Conservation (phyloP, 2,329 filamentous ascomycete genomes). For the Penicillium corylophilum region DNA sequence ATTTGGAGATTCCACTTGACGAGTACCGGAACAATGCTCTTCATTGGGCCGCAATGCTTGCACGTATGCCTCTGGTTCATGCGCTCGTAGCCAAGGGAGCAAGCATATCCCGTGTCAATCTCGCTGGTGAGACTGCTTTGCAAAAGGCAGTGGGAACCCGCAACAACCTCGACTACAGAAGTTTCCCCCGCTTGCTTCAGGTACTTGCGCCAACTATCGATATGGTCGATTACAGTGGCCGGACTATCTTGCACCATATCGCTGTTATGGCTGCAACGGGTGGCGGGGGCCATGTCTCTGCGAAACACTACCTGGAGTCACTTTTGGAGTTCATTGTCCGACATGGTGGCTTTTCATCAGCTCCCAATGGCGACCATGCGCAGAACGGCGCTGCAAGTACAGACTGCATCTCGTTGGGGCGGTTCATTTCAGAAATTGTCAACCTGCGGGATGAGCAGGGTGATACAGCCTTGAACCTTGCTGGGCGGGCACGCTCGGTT, state of each 20-base stretch:
- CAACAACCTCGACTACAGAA: constrained; percentile 88
- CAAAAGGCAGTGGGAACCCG: constrained; percentile 92
- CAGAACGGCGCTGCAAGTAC: constrained; percentile 31
- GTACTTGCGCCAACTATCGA: constrained; percentile 88
- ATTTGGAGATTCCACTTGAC: constrained; percentile 92
- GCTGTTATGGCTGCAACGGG: constrained; percentile 94
- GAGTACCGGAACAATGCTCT: constrained; percentile 80
- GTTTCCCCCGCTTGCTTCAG: constrained; percentile 87
- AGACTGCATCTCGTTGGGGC: constrained; percentile 78
- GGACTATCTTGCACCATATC: constrained; percentile 94
- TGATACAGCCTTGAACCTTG: constrained; percentile 92
- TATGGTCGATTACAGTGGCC: constrained; percentile 80
- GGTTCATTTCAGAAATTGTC: constrained; percentile 96
- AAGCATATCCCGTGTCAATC: constrained; percentile 83
- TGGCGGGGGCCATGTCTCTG: constrained; percentile 77
- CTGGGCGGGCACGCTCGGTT: constrained; percentile 88
- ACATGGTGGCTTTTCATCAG: constrained; percentile 64
- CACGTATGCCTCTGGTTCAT: constrained; percentile 76
- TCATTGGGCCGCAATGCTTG: constrained; percentile 94
- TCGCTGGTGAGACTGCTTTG: constrained; percentile 83
- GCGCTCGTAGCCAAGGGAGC: constrained; percentile 81
- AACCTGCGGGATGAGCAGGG: constrained; percentile 92
- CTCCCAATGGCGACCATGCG: constrained; percentile 31
- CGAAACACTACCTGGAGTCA: constrained; percentile 93
- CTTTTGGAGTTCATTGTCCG: constrained; percentile 92